Conservation (phyloP, 2,329 filamentous ascomycete species). For the Simplicillium aogashimaense region DNA sequence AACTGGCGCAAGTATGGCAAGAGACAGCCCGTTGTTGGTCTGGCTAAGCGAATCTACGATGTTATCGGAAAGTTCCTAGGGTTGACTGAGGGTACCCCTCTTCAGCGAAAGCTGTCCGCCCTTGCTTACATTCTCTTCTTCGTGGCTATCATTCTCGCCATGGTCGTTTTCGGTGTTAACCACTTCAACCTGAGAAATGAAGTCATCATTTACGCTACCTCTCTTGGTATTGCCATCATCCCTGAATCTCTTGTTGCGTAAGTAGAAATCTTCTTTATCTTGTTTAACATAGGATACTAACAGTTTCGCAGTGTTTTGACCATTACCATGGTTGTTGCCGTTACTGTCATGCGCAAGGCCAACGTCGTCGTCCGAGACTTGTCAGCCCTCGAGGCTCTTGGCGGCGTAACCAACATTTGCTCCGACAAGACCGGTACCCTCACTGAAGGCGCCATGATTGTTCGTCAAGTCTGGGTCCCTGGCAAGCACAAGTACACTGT, state of each 20-base stretch:
- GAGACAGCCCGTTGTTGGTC: constrained; percentile 35
- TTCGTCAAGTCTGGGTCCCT: constrained; percentile 56
- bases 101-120: constrained; percentile 69
- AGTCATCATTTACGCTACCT: constrained; percentile 48
- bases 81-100: constrained; percentile 58
- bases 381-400: constrained; percentile 57
- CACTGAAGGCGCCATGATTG: constrained; percentile 61
- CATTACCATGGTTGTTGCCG: constrained; percentile 59
- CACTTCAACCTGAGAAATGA: constrained; percentile 40
- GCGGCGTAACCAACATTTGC: constrained; percentile 63
- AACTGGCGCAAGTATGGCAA: constrained; percentile 44
- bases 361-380: constrained; percentile 58
- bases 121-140: constrained; percentile 69
- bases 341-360: constrained; percentile 53
- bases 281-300: constrained; percentile 6
- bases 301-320: constrained; percentile 43
- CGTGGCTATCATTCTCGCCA: constrained; percentile 50
- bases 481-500: constrained; percentile 47
- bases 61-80: constrained; percentile 49
- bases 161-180: constrained; percentile 49
- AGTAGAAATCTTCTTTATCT: constrained; percentile 13
- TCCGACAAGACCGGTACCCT: constrained; percentile 66
- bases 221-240: constrained; percentile 51
- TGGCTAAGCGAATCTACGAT: constrained; percentile 36
- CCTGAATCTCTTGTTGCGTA: constrained; percentile 55